Percentiles rank a stretch among this genome's conserved stretches.
phyloP scores from a whole-genome alignment of 176 grass and related monocot species.

The Typha latifolia region DNA sequence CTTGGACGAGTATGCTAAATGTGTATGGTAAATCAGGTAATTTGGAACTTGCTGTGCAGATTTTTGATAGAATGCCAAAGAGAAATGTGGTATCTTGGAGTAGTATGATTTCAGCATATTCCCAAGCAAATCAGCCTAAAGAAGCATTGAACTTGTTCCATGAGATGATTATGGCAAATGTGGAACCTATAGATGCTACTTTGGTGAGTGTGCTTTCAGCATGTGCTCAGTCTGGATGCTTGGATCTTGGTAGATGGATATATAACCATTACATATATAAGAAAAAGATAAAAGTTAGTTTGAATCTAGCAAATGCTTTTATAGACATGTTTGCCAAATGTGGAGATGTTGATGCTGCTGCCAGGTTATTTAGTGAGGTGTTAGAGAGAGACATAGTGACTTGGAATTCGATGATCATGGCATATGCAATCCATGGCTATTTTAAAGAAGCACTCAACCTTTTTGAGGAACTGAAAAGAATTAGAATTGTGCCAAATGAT shows the following conservation, averaged over 20 bases:
- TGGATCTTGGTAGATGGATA: conserved; percentile 50
- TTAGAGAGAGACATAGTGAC: conserved; percentile 43
- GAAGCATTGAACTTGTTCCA: conserved; percentile 39
- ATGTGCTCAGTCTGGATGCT: conserved; percentile 41
- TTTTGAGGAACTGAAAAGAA: conserved; percentile 36
- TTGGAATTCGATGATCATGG: conserved; percentile 58
- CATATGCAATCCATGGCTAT: conserved; percentile 41
- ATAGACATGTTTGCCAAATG: conserved; percentile 65
- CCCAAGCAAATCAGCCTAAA: conserved; percentile 32
- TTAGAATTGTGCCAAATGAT: conserved; percentile 25
- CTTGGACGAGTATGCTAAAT: conserved; percentile 57
- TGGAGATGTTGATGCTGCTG: conserved; percentile 44
- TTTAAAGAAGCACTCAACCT: conserved; percentile 25
- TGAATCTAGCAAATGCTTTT: conserved; percentile 52
- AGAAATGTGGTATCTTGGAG: conserved; percentile 57
- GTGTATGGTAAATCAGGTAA: conserved; percentile 43
- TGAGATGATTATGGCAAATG: conserved; percentile 33
- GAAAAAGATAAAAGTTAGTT: conserved; percentile 22
- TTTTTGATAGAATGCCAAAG: conserved; percentile 44
- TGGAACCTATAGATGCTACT: conserved; percentile 51
- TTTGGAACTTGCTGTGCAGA: conserved; percentile 19
- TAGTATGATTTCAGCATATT: conserved; percentile 46
- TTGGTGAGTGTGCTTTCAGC: conserved; percentile 44
- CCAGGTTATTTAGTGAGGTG: conserved; percentile 46
- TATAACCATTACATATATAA: conserved; percentile 32